Evolutionary conservation across 495 filamentous ascomycete genomes (phyloP).

Genomic region (Aspergillus funiculosus): DNA sequence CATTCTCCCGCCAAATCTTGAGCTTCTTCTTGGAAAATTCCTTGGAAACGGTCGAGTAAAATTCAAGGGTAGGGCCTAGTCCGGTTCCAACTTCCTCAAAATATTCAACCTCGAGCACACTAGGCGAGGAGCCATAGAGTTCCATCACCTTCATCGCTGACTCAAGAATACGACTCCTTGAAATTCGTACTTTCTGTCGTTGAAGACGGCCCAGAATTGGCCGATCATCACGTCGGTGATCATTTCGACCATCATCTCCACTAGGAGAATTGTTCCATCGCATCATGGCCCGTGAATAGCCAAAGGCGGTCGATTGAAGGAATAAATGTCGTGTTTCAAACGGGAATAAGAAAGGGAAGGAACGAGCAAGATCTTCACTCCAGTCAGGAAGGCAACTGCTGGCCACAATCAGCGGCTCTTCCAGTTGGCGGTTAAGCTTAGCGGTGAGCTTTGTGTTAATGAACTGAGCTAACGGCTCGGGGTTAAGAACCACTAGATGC

Average conservation of each 20-base stretch:
- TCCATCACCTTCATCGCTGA: conserved; percentile 99
- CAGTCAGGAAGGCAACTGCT: conserved; percentile 94
- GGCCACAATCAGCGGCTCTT: conserved; percentile 97
- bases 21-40: conserved; percentile 96
- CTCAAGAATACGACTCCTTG: conserved; percentile 84
- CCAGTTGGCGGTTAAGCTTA: conserved; percentile 95
- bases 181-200: conserved; percentile 96
- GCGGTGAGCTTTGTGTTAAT: conserved; percentile 98
- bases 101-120: conserved; percentile 95
- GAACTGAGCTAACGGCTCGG: conserved; percentile 90
- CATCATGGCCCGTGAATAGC: conserved; percentile 95
- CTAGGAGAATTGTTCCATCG: conserved; percentile 92
- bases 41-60: conserved; percentile 96
- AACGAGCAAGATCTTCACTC: conserved; percentile 93
- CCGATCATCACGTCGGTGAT: conserved; percentile 79
- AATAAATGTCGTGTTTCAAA: conserved; percentile 98
- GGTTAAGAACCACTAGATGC: conserved; percentile 59
- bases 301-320: conserved; percentile 95
- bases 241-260: conserved; percentile 68
- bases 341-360: conserved; percentile 98
- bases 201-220: conserved; percentile 91
- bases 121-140: conserved; percentile 90
- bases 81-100: conserved; percentile 98
- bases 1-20: conserved; percentile 92
- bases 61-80: conserved; percentile 92